These are phyloP conservation scores for Ophiostoma montium DNA, from an alignment of 2,329 filamentous ascomycete species.

Conservation along the genomic window DNA sequence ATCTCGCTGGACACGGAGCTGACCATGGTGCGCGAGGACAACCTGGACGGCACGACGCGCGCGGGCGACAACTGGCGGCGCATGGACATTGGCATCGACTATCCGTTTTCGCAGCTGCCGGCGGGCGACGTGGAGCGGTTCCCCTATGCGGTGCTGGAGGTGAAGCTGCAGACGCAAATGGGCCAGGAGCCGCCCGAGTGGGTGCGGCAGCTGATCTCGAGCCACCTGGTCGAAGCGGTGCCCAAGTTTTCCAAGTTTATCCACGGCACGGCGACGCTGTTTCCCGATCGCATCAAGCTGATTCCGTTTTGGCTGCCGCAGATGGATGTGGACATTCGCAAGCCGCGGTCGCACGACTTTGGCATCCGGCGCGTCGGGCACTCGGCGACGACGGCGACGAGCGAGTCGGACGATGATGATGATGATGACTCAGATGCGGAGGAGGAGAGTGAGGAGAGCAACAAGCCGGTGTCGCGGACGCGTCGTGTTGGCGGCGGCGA, in stretches of 20 bases:
- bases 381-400: constrained; percentile 62
- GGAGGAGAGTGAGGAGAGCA: constrained; percentile 43
- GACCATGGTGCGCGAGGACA: constrained; percentile 90
- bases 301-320: constrained; percentile 97
- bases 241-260: constrained; percentile 99
- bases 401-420: constrained; percentile 50
- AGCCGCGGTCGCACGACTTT: constrained; percentile 76
- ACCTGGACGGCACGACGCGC: constrained; percentile 64
- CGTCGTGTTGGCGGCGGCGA: constrained; percentile 16
- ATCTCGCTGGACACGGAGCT: constrained; percentile 95
- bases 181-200: constrained; percentile 92
- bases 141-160: constrained; percentile 90
- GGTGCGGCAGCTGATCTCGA: constrained; percentile 85
- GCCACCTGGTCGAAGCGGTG: constrained; percentile 94
- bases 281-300: constrained; percentile 75
- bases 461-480: constrained; percentile 24
- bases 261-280: constrained; percentile 78
- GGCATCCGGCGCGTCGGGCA: constrained; percentile 74
- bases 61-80: constrained; percentile 86
- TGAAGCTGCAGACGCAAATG: constrained; percentile 92
- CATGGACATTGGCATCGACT: constrained; percentile 96
- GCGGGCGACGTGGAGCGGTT: constrained; percentile 77
- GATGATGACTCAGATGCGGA: constrained; percentile 51
- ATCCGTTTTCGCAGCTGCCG: constrained; percentile 79
- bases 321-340: constrained; percentile 95